Evolutionary conservation across 371 early-diverging fungal genomes (phyloP), one percentile per base, ranked within the genome.

Genomic region (Saksenaea oblongispora): DNA sequence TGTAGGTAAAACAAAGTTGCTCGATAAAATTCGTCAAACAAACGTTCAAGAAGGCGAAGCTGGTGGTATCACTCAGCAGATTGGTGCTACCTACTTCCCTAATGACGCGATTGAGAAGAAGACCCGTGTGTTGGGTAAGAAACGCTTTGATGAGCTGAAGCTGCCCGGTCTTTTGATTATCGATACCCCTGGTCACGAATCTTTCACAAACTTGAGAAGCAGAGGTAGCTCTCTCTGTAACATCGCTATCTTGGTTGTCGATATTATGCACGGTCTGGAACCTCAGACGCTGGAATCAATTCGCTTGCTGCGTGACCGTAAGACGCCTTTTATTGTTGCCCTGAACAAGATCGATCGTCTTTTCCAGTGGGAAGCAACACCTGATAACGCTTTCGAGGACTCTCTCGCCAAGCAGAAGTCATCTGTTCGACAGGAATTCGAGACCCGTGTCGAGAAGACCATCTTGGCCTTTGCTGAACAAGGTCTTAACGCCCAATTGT

Each of bases 51-150:
- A 95, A 67, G 95, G 96, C 64, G 99, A 99, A 90, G 99, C 99
- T 56, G 99, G 99, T 71, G 99, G 99, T 80, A 99, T 99, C 76
- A 99, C 99, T 31, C 99, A 99, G 82, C 99, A 99, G 76, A 99
- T 99, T 67, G 99, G 99, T 80, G 99, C 99, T 34, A 99, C 99
- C 22, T 99, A 95, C 84, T 99, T 99, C 92, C 99, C 99, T 22
- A 85, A 93, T 58, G 92, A 94, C 34, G 95, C 96, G 37, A 94
- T 99, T 70, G 86, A 85, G 70, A 83, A 88, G 69, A 98, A 98
- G 85, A 97, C 98, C 17, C 89, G 88, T 1, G 86, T 89, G 24
- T 78, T 98, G 64, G 82, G 82, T 54, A 69, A 69, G 26, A 64
- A 69, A 22, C 71, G 60, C 59, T 76, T 66, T 24, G 80, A 75